Conservation (phyloP, 1,139 yeast species). For the Taphrina confusa region DNA sequence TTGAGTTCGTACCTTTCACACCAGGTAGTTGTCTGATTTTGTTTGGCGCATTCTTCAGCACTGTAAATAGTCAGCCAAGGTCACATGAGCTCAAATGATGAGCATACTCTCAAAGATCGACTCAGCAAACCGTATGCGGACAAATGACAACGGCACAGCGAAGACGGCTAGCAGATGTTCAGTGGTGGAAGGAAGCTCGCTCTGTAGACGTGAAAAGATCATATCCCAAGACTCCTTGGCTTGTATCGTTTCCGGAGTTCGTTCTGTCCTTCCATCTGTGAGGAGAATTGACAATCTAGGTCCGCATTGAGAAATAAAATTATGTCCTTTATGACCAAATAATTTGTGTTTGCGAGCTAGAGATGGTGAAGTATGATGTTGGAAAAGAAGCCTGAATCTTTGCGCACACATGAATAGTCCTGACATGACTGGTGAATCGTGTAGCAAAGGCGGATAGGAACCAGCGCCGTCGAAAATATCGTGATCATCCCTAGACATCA, state of each 20-base stretch:
- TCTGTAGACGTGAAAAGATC: slow-evolving; percentile 60
- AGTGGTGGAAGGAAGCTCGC: slow-evolving; percentile 36
- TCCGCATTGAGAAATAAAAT: slow-evolving; percentile 54
- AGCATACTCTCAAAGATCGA: slow-evolving; percentile 12
- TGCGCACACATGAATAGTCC: slow-evolving; percentile 77
- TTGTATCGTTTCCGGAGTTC: slow-evolving; percentile 65
- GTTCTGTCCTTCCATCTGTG: slow-evolving; percentile 88
- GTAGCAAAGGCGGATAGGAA: slow-evolving; percentile 72
- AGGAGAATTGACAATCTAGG: slow-evolving; percentile 70
- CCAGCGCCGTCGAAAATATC: slow-evolving; percentile 90
- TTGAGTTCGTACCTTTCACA: slow-evolving; percentile 59
- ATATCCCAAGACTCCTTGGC: slow-evolving; percentile 57
- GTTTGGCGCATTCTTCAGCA: slow-evolving; percentile 38
- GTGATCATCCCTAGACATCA: slow-evolving; percentile 3
- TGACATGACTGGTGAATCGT: slow-evolving; percentile 66
- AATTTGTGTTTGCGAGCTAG: slow-evolving; percentile 39
- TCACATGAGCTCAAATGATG: no score
- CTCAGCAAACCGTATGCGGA: slow-evolving; percentile 28
- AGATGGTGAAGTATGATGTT: slow-evolving; percentile 69
- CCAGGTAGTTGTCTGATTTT: slow-evolving; percentile 51
- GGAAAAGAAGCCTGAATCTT: slow-evolving; percentile 85
- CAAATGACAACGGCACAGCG: slow-evolving; percentile 31
- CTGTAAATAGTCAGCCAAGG: neutral
- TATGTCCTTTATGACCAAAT: slow-evolving; percentile 43
- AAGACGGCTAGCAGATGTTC: slow-evolving; percentile 32